These are phyloP conservation scores for Chrysoporthe deuterocubensis DNA, from an alignment of 2,329 filamentous ascomycete genomes.

Conservation along the genomic window DNA sequence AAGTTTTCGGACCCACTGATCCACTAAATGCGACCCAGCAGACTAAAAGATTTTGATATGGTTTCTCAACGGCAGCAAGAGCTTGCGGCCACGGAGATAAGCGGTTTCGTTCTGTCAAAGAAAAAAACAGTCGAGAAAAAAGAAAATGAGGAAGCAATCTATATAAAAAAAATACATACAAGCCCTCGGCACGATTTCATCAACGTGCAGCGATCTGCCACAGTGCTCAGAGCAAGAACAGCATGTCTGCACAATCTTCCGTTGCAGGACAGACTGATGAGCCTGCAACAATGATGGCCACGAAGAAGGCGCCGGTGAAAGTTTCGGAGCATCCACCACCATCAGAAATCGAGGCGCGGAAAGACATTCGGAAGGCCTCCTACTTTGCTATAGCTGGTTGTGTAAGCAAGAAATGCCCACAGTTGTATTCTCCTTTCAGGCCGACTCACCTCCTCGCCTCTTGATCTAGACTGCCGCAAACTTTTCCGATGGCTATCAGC, in stretches of 20 bases:
- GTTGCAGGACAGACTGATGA: neutral
- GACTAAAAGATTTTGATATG: neutral
- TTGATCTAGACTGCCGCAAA: slow-evolving; percentile 32
- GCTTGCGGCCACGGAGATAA: neutral
- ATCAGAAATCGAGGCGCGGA: neutral
- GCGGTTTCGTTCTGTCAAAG: neutral
- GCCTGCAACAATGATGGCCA: neutral
- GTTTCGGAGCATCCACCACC: neutral
- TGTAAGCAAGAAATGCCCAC: neutral
- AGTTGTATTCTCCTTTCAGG: too few relatives aligned
- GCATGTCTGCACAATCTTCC: neutral
- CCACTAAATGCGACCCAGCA: slow-evolving; percentile 18
- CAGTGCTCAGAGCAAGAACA: neutral
- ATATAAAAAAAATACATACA: neutral
- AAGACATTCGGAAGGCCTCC: slow-evolving; percentile 7
- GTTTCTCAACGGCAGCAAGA: neutral
- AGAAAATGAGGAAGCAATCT: neutral
- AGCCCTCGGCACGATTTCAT: neutral
- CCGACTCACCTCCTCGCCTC: too few relatives aligned
- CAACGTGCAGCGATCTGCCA: neutral
- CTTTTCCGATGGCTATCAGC: slow-evolving; percentile 40
- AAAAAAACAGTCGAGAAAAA: neutral
- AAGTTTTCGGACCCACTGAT: slow-evolving; percentile 15
- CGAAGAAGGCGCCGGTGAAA: neutral
- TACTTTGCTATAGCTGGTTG: slow-evolving; percentile 19